Evolutionary conservation across 768 basidiomycete species (phyloP).

Genomic region (Strobilomyces dryophilus): DNA sequence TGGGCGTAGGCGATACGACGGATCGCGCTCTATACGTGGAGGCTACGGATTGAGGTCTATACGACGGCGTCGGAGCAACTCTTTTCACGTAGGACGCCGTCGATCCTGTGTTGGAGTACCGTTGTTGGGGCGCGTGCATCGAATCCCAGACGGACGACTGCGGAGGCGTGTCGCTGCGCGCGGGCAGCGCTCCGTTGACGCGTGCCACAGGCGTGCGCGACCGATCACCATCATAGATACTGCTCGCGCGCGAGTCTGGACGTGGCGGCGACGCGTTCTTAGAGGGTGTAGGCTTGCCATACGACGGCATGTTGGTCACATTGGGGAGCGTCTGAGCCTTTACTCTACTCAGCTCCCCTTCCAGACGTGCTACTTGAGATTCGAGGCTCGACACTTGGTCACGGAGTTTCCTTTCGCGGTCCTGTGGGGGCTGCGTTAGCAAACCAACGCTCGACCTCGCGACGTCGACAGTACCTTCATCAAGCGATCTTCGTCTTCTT

Average conservation of each 20-base stretch:
- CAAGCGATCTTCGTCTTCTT: slow-evolving; percentile 65
- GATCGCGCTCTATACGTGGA: slow-evolving; percentile 42
- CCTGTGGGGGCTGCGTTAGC: slow-evolving; percentile 38
- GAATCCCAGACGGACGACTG: slow-evolving; percentile 69
- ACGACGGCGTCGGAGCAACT: slow-evolving; percentile 23
- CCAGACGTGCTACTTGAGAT: slow-evolving; percentile 51
- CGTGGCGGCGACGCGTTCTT: slow-evolving; percentile 47
- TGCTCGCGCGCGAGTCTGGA: slow-evolving; percentile 75
- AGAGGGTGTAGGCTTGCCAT: slow-evolving; percentile 31
- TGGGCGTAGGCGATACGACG: slow-evolving; percentile 69
- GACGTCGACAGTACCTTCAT: slow-evolving; percentile 45
- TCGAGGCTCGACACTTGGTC: slow-evolving; percentile 66
- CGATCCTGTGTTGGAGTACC: slow-evolving; percentile 17
- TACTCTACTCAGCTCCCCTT: slow-evolving; percentile 54
- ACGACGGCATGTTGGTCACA: slow-evolving; percentile 35
- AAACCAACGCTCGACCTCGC: not conserved
- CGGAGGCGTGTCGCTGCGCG: slow-evolving; percentile 47
- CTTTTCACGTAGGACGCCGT: slow-evolving; percentile 11
- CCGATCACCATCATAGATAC: slow-evolving; percentile 48
- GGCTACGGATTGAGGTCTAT: slow-evolving; percentile 38
- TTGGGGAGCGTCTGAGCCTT: slow-evolving; percentile 27
- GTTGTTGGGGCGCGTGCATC: slow-evolving; percentile 47
- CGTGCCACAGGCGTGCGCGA: slow-evolving; percentile 49
- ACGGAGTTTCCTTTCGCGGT: slow-evolving; percentile 63
- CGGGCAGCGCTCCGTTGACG: slow-evolving; percentile 22